Evolutionary conservation across 257 asterid species (phyloP), one percentile per base, ranked within the genome.

Genomic region (Gentiana straminea): DNA sequence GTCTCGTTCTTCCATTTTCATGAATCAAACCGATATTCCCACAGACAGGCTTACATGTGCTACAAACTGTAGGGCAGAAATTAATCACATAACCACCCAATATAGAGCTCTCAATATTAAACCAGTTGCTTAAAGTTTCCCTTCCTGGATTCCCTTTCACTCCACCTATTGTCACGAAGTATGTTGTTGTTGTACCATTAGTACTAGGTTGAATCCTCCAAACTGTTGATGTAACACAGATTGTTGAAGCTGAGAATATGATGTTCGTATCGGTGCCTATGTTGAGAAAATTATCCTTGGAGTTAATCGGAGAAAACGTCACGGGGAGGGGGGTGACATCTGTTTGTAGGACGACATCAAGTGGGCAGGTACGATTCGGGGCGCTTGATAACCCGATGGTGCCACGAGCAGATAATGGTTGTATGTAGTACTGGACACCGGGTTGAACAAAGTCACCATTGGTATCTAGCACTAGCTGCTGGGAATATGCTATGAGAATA

Each of bases 101-200:
- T n/a, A 34, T 10, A 38, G 33, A 53, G 8, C 24, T 57, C 34
- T 50, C 33, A 11, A 65, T 51, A 64, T 58, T 63, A 55, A 63
- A 63, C 74, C 69, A 62, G 13, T 57, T 63, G 51, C 13, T 24
- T 8, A 61, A 1, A 4, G 67, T 61, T 41, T 48, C 5, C 2
- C 4, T 32, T 2, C 59, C 67, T 2, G 59, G 72, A 5, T 56
- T 55, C 24, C 62, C 68, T 12, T 49, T 39, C n/a, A 49, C 58
- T 38, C 68, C 68, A 0, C 55, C 52, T 4, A 34, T 45, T 1
- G 13, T 6, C 13, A 65, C 43, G 7, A 38, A 41, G 12, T 41
- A 41, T 8, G 34, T 13, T 13, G 8, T 35, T 1, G 51, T n/a
- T 8, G 43, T 4, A 49, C 35, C 46, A 50, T 55, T 39, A 10